phyloP scores from a whole-genome alignment of 2,329 filamentous ascomycete species.

The Phyllachora maydis region DNA sequence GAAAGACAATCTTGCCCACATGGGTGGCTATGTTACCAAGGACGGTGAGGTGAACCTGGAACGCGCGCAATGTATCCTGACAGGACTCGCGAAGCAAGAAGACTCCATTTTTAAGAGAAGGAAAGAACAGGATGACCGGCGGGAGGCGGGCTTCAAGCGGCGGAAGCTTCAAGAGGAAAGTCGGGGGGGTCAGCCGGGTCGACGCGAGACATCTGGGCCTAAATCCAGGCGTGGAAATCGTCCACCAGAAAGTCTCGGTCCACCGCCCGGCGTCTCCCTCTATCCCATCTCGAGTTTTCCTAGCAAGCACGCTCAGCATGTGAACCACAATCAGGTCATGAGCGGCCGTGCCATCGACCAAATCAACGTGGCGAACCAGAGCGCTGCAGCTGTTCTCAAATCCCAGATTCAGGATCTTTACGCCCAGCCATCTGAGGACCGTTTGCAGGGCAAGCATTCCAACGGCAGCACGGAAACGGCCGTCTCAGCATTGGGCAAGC shows the following conservation, averaged over 20 bases:
- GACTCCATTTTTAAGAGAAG: slow-evolving; percentile 80
- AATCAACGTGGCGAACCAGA: slow-evolving; percentile 76
- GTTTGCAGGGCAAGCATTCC: slow-evolving; percentile 3
- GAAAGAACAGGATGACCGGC: slow-evolving; percentile 67
- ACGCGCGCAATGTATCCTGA: slow-evolving; percentile 70
- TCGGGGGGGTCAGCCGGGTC: slow-evolving; percentile 7
- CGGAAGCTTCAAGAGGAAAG: slow-evolving; percentile 43
- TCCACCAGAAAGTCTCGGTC: slow-evolving; percentile 4
- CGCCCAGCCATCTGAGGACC: slow-evolving; percentile 8
- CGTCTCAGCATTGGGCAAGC: slow-evolving; percentile 27
- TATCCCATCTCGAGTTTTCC: slow-evolving; percentile 5
- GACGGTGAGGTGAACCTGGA: slow-evolving; percentile 81
- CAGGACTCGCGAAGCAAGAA: slow-evolving; percentile 79
- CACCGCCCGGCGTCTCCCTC: slow-evolving; percentile 5
- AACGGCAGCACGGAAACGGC: slow-evolving; percentile 5
- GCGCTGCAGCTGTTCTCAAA: slow-evolving; percentile 75
- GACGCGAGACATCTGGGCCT: slow-evolving; percentile 5
- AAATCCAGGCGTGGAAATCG: slow-evolving; percentile 14
- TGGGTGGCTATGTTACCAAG: slow-evolving; percentile 93
- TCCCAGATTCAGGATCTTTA: slow-evolving; percentile 43
- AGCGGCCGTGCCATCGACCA: slow-evolving; percentile 46
- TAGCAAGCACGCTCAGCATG: slow-evolving; percentile 28
- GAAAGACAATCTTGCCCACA: slow-evolving; percentile 74
- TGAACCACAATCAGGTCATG: slow-evolving; percentile 79
- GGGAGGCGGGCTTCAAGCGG: slow-evolving; percentile 60